Percentiles rank a stretch among this genome's conserved stretches.
These are phyloP conservation scores for Leccinum variabile DNA, from an alignment of 1,284 basidiomycete species.

Conservation along the genomic window DNA sequence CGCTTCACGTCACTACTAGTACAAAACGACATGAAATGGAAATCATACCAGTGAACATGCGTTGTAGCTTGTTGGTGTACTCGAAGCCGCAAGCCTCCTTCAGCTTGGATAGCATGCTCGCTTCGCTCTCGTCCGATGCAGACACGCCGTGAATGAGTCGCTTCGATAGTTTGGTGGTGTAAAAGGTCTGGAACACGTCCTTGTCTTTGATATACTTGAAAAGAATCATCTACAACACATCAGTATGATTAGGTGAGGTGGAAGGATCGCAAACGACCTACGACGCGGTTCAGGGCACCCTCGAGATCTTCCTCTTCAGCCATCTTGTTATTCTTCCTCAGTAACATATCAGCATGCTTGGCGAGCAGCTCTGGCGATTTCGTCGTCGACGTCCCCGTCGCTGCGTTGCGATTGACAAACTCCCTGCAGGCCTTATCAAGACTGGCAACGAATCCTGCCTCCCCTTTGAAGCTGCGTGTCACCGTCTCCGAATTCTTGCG, in stretches of 20 bases:
- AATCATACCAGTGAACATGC: conserved; percentile 91
- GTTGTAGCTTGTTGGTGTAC: conserved; percentile 96
- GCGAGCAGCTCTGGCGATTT: conserved; percentile 95
- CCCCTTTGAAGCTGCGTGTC: conserved; percentile 86
- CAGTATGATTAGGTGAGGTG: not conserved
- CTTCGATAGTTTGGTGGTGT: conserved; percentile 94
- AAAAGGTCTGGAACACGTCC: conserved; percentile 99
- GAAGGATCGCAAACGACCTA: conserved; percentile 42
- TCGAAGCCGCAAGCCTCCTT: conserved; percentile 99
- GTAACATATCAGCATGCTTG: conserved; percentile 88
- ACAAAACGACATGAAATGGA: not conserved
- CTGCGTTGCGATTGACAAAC: conserved; percentile 94
- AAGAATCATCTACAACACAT: conserved; percentile 79
- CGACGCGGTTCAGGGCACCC: conserved; percentile 86
- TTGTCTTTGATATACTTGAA: conserved; percentile 99
- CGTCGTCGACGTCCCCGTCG: conserved; percentile 79
- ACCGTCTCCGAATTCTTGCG: conserved; percentile 92
- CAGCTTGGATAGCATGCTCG: conserved; percentile 97
- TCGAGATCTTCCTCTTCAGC: conserved; percentile 92
- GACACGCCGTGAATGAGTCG: conserved; percentile 92
- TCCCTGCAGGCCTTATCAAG: conserved; percentile 96
- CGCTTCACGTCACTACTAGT: conserved; percentile 8
- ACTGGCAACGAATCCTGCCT: conserved; percentile 93
- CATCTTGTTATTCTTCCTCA: conserved; percentile 96
- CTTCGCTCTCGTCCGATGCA: conserved; percentile 95